These are phyloP conservation scores for Didymella pinodella DNA, from an alignment of 2,329 filamentous ascomycete genomes.

Conservation along the genomic window DNA sequence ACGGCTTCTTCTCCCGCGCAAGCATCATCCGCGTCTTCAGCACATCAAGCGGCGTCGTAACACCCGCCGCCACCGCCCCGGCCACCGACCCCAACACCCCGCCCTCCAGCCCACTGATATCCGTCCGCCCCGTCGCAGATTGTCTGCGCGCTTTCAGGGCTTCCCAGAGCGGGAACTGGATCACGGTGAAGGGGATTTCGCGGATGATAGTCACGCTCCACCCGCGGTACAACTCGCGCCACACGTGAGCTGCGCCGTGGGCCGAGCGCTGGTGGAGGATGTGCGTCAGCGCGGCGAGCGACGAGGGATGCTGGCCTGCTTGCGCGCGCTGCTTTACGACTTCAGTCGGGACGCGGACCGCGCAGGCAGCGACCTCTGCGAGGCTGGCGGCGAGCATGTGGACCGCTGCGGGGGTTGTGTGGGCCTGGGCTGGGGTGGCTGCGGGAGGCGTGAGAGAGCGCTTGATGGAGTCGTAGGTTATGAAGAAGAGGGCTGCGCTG, in stretches of 20 bases:
- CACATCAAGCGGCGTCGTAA: conserved; percentile 94
- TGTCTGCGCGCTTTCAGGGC: conserved; percentile 78
- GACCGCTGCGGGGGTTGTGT: conserved; percentile 46
- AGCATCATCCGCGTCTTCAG: conserved; percentile 98
- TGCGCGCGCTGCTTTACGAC: conserved; percentile 97
- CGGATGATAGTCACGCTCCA: conserved; percentile 92
- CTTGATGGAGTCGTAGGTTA: conserved; percentile 83
- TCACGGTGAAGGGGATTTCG: conserved; percentile 95
- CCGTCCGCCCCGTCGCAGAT: conserved; percentile 53
- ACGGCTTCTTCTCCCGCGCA: conserved; percentile 70
- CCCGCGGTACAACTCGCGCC: conserved; percentile 87
- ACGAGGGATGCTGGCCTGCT: conserved; percentile 79
- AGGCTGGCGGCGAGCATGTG: conserved; percentile 88
- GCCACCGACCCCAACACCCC: conserved; percentile 84
- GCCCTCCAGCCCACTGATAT: conserved; percentile 76
- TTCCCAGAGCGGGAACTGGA: conserved; percentile 98
- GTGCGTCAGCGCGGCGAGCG: conserved; percentile 69
- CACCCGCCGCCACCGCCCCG: conserved; percentile 82
- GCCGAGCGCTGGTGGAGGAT: conserved; percentile 63
- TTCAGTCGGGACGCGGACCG: conserved; percentile 91
- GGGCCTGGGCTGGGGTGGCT: too few relatives aligned
- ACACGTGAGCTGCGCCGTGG: conserved; percentile 63
- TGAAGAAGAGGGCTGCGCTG: conserved; percentile 96
- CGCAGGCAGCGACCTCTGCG: conserved; percentile 91
- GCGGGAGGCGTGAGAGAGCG: conserved; percentile 16